Conservation (phyloP, 768 basidiomycete genomes). For the Hygrophoropsis aurantiaca region DNA sequence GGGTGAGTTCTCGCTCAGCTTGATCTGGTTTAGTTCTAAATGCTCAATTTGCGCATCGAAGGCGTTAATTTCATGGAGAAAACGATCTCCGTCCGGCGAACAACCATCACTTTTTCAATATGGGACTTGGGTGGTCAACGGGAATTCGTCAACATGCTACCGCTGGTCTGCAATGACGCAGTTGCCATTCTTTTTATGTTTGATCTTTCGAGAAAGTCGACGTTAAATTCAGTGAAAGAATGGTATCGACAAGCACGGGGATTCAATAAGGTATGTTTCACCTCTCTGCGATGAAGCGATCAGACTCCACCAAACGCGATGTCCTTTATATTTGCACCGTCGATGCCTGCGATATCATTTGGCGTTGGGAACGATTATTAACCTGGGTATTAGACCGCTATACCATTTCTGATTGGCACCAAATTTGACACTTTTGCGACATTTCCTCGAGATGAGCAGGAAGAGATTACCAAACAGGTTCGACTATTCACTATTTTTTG, state of each 20-base stretch:
- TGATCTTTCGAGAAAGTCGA: constrained; percentile 95
- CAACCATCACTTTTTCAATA: constrained; percentile 99
- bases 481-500: constrained; percentile 14
- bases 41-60: constrained; percentile 18
- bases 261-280: constrained; percentile 86
- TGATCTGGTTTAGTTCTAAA: background rate
- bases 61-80: constrained; percentile 99
- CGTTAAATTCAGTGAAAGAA: constrained; percentile 97
- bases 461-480: constrained; percentile 98
- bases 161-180: constrained; percentile 98
- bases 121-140: constrained; percentile 98
- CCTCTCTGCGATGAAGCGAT: too few species aligned
- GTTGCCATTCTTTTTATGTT: constrained; percentile 99
- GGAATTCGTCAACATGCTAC: constrained; percentile 99
- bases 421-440: constrained; percentile 98
- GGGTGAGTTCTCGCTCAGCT: constrained; percentile 49
- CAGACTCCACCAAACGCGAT: too few species aligned
- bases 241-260: constrained; percentile 99
- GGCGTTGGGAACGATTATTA: constrained; percentile 17
- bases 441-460: constrained; percentile 96
- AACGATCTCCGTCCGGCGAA: constrained; percentile 96
- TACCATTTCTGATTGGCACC: constrained; percentile 97
- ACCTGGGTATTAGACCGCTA: constrained; percentile 71
- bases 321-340: constrained; percentile 2
- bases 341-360: background rate